Conservation (phyloP, 1,284 basidiomycete species). For the Coniferiporia sulphurascens region DNA sequence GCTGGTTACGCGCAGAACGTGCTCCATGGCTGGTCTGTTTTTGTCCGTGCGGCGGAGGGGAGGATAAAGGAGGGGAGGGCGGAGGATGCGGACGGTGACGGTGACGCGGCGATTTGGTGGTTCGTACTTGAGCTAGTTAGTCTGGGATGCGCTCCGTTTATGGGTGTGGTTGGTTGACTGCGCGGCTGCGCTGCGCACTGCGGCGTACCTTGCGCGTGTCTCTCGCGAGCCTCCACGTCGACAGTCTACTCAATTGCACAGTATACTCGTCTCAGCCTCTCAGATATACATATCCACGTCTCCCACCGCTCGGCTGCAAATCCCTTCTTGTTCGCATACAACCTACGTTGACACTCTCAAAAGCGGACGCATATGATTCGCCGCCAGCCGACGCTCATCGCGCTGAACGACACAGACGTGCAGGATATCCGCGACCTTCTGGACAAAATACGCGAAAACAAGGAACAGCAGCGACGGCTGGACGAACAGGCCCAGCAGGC, state of each 20-base stretch:
- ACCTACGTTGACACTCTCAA: background rate
- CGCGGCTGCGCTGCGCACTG: background rate
- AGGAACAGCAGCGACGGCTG: background rate
- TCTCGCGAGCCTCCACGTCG: background rate
- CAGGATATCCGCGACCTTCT: slow-evolving; percentile 57
- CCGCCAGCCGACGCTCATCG: slow-evolving; percentile 65
- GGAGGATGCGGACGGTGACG: background rate
- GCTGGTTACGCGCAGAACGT: slow-evolving; percentile 59
- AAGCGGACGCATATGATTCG: slow-evolving; percentile 55
- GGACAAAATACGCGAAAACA: background rate
- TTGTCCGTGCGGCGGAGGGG: background rate
- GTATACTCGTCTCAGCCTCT: background rate
- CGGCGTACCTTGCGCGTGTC: background rate
- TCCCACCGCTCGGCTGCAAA: no score
- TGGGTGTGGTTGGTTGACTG: background rate
- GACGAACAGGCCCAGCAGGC: slow-evolving; percentile 2
- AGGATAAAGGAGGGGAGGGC: slow-evolving; percentile 11
- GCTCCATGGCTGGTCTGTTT: slow-evolving; percentile 39
- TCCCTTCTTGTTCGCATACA: no score
- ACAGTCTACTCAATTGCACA: background rate
- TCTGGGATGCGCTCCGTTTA: background rate
- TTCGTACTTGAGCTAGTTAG: slow-evolving; percentile 4
- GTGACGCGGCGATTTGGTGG: slow-evolving; percentile 7
- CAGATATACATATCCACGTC: no score
- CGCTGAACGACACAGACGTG: slow-evolving; percentile 67